Evolutionary conservation across 2,329 filamentous ascomycete genomes (phyloP).

Genomic region (Nigrospora sphaerica): DNA sequence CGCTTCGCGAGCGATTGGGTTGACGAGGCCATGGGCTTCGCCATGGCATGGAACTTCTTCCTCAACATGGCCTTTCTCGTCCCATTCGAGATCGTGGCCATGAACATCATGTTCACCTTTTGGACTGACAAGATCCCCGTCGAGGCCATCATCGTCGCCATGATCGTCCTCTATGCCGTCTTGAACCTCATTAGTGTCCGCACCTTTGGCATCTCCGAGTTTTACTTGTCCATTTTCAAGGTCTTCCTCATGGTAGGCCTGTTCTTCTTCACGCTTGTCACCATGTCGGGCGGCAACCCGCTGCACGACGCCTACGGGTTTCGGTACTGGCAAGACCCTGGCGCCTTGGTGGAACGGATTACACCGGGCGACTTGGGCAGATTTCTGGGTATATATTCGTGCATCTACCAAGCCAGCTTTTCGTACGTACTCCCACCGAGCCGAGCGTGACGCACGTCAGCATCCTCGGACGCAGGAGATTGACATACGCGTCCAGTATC

Average conservation of each 20-base stretch:
- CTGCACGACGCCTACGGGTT: conserved; percentile 23
- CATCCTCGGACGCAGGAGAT: no score
- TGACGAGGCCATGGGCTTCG: conserved; percentile 38
- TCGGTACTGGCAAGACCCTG: conserved; percentile 36
- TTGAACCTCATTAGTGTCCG: conserved; percentile 32
- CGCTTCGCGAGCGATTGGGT: conserved; percentile 38
- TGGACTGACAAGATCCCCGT: conserved; percentile 39
- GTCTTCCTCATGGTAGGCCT: conserved; percentile 21
- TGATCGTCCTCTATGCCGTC: conserved; percentile 32
- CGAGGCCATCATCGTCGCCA: conserved; percentile 35
- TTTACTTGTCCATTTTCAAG: conserved; percentile 34
- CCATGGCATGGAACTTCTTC: conserved; percentile 43
- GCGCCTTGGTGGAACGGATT: conserved; percentile 46
- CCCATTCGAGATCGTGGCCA: conserved; percentile 43
- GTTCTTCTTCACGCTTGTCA: conserved; percentile 30
- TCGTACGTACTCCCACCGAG: neutral
- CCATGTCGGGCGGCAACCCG: conserved; percentile 33
- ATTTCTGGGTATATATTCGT: conserved; percentile 23
- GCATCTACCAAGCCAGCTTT: conserved; percentile 1
- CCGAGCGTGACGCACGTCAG: no score
- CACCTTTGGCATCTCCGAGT: conserved; percentile 35
- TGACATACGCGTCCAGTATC: conserved; percentile 40
- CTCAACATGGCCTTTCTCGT: conserved; percentile 41
- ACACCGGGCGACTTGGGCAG: conserved; percentile 45
- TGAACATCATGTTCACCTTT: conserved; percentile 40